Evolutionary conservation across 306 rosid genomes (phyloP).

Genomic region (Begonia peltatifolia): DNA sequence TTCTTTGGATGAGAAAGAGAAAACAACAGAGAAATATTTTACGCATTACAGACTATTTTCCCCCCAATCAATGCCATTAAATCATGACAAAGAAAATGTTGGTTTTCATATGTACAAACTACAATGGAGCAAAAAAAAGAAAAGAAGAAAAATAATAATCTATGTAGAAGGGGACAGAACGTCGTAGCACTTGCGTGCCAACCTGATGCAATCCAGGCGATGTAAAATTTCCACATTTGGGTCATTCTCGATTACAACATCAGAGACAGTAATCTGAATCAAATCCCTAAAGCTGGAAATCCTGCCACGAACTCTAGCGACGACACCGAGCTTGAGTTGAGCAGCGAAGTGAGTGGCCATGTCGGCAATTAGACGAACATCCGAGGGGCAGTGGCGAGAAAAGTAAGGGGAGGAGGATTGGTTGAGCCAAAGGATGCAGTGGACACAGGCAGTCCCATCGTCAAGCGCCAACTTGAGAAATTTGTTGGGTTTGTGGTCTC

Average conservation of each 20-base stretch:
- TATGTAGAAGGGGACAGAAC: conserved; percentile 6
- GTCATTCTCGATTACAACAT: conserved; percentile 57
- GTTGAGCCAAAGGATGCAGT: conserved; percentile 79
- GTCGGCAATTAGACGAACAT: conserved; percentile 27
- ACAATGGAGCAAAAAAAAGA: not conserved
- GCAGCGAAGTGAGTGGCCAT: conserved; percentile 21
- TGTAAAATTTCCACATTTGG: conserved; percentile 62
- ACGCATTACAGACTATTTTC: too few species aligned
- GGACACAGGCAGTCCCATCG: conserved; percentile 59
- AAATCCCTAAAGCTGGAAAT: conserved; percentile 27
- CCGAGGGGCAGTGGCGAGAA: conserved; percentile 30
- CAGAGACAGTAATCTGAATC: conserved; percentile 60
- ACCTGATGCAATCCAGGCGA: conserved; percentile 47
- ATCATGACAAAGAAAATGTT: not conserved
- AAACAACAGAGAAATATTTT: too few species aligned
- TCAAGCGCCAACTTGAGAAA: conserved; percentile 49
- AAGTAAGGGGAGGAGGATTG: conserved; percentile 34
- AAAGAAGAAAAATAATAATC: not conserved
- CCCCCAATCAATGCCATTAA: not conserved
- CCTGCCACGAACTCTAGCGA: conserved; percentile 57
- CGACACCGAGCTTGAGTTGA: conserved; percentile 24
- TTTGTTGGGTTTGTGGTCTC: conserved; percentile 28
- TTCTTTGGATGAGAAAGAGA: too few species aligned
- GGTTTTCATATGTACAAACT: not conserved
- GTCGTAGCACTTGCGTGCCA: conserved; percentile 55